Percentiles rank a stretch among this genome's conserved stretches.
Conservation (phyloP, 768 basidiomycete species). For the Suillus decipiens region DNA sequence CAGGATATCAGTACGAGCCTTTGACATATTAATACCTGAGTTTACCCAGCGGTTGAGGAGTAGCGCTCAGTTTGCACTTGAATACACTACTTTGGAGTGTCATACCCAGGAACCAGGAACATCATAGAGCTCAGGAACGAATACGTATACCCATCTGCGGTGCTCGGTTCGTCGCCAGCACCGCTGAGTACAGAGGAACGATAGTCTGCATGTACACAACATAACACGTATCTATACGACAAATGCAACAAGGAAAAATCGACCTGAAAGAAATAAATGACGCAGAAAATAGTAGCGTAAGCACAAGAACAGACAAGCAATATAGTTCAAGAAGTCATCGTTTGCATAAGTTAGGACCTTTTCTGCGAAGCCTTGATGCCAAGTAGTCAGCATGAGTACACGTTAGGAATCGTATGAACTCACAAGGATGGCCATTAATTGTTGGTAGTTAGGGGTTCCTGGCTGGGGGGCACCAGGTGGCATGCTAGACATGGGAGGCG, state of each 20-base stretch:
- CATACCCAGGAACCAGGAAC: constrained; percentile 1
- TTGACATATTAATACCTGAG: not conserved
- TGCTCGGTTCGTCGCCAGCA: not conserved
- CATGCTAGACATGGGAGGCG: constrained; percentile 42
- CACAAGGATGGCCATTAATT: constrained; percentile 72
- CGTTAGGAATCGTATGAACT: constrained; percentile 23
- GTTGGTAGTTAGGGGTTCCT: constrained; percentile 53
- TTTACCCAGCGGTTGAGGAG: not conserved
- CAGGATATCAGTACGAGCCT: not conserved
- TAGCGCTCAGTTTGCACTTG: not conserved
- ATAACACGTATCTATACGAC: constrained; percentile 9
- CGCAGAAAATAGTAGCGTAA: not conserved
- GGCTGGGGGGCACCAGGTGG: constrained; percentile 44
- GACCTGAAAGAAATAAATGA: constrained; percentile 9
- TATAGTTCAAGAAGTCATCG: not conserved
- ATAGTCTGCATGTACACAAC: constrained; percentile 5
- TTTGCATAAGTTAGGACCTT: constrained; percentile 19
- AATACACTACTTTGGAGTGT: constrained; percentile 2
- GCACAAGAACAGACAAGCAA: constrained; percentile 7
- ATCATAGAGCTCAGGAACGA: not conserved
- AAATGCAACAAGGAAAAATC: constrained; percentile 3
- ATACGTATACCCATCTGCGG: not conserved
- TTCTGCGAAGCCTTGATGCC: constrained; percentile 29
- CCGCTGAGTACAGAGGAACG: constrained; percentile 1
- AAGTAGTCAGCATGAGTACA: constrained; percentile 3